These are phyloP conservation scores for Gnomoniopsis smithogilvyi DNA, from an alignment of 2,329 filamentous ascomycete genomes.

Conservation along the genomic window DNA sequence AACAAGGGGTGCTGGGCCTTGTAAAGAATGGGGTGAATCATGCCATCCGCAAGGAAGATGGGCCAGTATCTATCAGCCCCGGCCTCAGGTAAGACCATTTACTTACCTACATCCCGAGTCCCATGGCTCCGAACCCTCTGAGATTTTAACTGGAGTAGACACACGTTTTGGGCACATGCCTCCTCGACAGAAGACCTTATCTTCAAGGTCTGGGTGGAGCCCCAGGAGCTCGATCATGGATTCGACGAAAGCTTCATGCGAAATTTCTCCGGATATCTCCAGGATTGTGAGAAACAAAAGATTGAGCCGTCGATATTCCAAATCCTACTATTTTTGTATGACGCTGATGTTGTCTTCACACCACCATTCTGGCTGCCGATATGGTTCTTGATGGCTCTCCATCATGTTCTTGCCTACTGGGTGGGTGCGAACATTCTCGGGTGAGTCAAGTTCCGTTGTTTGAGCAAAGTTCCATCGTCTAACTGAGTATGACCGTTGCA, in stretches of 20 bases:
- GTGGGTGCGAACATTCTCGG: constrained; percentile 10
- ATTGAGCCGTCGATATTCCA: constrained; percentile 14
- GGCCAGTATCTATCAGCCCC: background rate
- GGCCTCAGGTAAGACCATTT: constrained; percentile 2
- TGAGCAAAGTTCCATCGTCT: too few species aligned
- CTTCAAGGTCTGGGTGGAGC: constrained; percentile 13
- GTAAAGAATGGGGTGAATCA: constrained; percentile 7
- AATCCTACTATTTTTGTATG: constrained; percentile 10
- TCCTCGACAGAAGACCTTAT: constrained; percentile 8
- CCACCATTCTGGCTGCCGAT: constrained; percentile 14
- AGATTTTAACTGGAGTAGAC: background rate
- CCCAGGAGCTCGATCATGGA: constrained; percentile 12
- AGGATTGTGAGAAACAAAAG: constrained; percentile 4
- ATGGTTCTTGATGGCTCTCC: constrained; percentile 7
- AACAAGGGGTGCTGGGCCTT: constrained; percentile 9
- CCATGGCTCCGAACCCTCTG: too few species aligned
- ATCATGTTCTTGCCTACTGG: constrained; percentile 14
- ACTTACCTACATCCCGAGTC: background rate
- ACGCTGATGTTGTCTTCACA: constrained; percentile 5
- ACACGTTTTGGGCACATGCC: constrained; percentile 6
- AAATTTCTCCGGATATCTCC: constrained; percentile 4
- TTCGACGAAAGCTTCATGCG: constrained; percentile 16
- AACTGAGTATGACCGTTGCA: too few species aligned
- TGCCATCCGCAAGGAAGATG: constrained; percentile 3
- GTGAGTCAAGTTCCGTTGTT: background rate